These are phyloP conservation scores for Colletotrichum tofieldiae DNA, from an alignment of 2,329 filamentous ascomycete genomes.

Conservation along the genomic window DNA sequence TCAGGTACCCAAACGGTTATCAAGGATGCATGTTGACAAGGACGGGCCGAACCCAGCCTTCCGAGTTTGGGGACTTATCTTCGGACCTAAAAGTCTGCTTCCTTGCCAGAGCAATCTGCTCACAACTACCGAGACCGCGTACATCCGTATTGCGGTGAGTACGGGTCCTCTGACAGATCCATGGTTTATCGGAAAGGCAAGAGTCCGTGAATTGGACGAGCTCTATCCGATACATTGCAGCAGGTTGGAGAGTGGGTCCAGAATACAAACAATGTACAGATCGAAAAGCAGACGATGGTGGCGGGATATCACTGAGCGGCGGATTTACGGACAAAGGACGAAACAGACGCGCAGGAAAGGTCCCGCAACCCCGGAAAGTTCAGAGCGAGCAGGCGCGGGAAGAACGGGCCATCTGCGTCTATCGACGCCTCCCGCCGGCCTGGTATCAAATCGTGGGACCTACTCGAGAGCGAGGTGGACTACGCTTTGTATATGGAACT, in stretches of 20 bases:
- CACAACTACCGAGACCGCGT: not conserved
- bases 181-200: constrained; percentile 16
- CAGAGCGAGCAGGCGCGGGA: constrained; percentile 5
- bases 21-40: too few relatives aligned
- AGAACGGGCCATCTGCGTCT: not conserved
- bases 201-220: too few relatives aligned
- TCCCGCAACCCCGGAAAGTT: not conserved
- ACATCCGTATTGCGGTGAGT: not conserved
- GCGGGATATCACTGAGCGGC: not conserved
- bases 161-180: constrained; percentile 5
- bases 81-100: not conserved
- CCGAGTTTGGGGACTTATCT: too few relatives aligned
- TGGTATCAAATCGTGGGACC: not conserved
- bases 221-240: too few relatives aligned
- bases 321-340: not conserved
- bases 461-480: not conserved
- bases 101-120: not conserved
- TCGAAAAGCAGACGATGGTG: constrained; percentile 2
- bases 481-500: not conserved
- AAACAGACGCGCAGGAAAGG: constrained; percentile 3
- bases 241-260: too few relatives aligned
- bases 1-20: not conserved
- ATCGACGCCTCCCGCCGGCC: not conserved
- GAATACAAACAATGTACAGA: not conserved
- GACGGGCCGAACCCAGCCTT: not conserved